phyloP scores from a whole-genome alignment of 2,329 filamentous ascomycete genomes.

The Botrytis fabae region DNA sequence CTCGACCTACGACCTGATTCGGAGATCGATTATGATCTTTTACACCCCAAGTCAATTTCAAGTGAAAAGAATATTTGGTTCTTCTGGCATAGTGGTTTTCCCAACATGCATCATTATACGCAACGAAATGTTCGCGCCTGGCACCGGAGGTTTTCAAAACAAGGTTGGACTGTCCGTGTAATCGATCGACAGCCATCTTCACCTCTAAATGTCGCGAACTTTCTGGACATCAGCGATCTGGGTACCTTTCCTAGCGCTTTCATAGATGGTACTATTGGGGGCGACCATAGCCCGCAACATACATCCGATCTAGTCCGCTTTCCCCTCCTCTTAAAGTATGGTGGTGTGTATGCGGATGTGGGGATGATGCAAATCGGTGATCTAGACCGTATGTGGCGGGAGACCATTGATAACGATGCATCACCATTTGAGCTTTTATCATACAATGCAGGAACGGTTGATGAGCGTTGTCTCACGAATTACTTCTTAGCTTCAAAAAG shows the following conservation, averaged over 20 bases:
- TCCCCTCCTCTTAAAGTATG: conserved; percentile 56
- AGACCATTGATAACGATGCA: conserved; percentile 48
- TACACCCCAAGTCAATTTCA: conserved; percentile 44
- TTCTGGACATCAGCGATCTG: conserved; percentile 49
- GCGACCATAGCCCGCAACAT: conserved; percentile 54
- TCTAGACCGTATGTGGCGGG: conserved; percentile 53
- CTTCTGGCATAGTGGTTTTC: conserved; percentile 56
- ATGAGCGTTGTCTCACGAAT: conserved; percentile 47
- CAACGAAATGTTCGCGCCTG: conserved; percentile 55
- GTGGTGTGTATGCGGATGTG: conserved; percentile 59
- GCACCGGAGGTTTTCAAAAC: conserved; percentile 52
- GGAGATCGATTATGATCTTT: conserved; percentile 48
- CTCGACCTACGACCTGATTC: conserved; percentile 50
- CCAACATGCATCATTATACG: conserved; percentile 52
- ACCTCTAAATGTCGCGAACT: conserved; percentile 50
- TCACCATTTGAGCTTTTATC: conserved; percentile 52
- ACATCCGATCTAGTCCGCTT: conserved; percentile 59
- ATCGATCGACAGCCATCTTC: conserved; percentile 49
- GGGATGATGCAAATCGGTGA: conserved; percentile 59
- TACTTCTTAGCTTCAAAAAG: conserved; percentile 48
- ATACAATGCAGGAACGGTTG: conserved; percentile 45
- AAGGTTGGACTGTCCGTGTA: conserved; percentile 56
- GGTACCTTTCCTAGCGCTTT: conserved; percentile 52
- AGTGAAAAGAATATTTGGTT: conserved; percentile 57
- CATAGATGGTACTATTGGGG: conserved; percentile 49